Evolutionary conservation across 495 filamentous ascomycete genomes (phyloP), one percentile per base, ranked within the genome.

Genomic region (Aspergillus steynii): DNA sequence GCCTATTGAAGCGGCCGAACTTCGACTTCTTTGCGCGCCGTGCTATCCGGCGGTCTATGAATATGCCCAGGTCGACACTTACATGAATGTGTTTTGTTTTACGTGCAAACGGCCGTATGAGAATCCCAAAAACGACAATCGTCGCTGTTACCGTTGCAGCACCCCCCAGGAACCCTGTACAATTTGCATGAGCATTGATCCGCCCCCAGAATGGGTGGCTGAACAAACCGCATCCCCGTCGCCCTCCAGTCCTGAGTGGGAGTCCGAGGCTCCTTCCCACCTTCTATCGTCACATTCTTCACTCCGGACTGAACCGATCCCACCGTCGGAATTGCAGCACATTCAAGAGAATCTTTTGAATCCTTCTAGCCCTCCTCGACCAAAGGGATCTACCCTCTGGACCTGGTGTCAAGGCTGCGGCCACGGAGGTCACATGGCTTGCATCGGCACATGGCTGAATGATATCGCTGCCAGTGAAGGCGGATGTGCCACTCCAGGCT

Each of bases 351-450:
- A 55, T 9, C 27, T 45, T 27, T 6, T 50, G 28, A 56, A 68
- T 1, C 27, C 62, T 14, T 73, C 63, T 55, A 56, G 63, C 15
- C 55, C 65, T 14, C 61, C 64, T 12, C 68, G 74, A 5, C 68
- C 73, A 28, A 71, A 71, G 54, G 76, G 71, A 42, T 67, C 74
- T 28, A 66, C 68, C 25, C 67, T 84, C 9, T 92, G 88, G 89
- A 85, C 81, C 66, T 88, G 84, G 78, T 93, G 90, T 62, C 85
- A 88, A 58, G 83, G 85, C 47, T 93, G 90, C 60, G 86, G 85
- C 25, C 90, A 93, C 62, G 89, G 89, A 50, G 90, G 89, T 5
- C 90, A 93, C 71, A 71, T 83, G 1, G 82, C 81, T 27, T 93
- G 90, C 63, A 80, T 92, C 52, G 78, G 79, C 51, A 82, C 78